Evolutionary conservation across 371 early-diverging fungal genomes (phyloP), one percentile per base, ranked within the genome.

Genomic region (Apophysomyces trapeziformis): DNA sequence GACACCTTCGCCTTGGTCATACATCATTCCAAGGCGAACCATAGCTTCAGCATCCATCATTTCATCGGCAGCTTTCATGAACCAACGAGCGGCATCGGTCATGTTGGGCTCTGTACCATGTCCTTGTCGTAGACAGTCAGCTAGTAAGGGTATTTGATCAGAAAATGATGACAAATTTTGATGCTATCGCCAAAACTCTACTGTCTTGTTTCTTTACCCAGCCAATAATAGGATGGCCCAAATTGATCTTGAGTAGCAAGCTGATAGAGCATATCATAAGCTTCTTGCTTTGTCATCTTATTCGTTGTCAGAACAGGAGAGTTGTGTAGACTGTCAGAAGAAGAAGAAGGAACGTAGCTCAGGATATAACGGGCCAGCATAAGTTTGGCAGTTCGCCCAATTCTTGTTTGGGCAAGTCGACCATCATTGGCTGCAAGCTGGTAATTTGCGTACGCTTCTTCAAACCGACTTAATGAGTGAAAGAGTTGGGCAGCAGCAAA

Each of bases 401-500:
- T 69, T 1, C 66, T 63, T 16, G 61, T 64, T 38, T 67, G 67
- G n/a, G 68, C 61, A 0, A 82, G 62, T 26, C 74, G 68, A 7
- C 65, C 9, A 62, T 79, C 76, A n/a, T 71, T 56, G 35, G 71
- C 64, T 26, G 79, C 78, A 44, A 67, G 68, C 35, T 65, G 37
- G 57, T 79, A 82, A 36, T 78, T 71, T 7, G 12, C 35, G 50
- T 74, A 79, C 2, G 83, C 79, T 37, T 79, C 70, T 57, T 77
- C 73, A 67, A 71, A 76, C 4, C 70, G 64, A 26, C 69, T 65
- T 50, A 76, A 50, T 46, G 68, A 64, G 60, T 82, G 79, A 58
- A 73, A 76, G 9, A 78, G 58, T 63, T 82, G 76, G 7, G 78
- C 83, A 39, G 73, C 71, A 26, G 80, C 80, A 77, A 78, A 79